phyloP scores from a whole-genome alignment of 1,139 yeast genomes.

The Scheffersomyces lignicola region DNA sequence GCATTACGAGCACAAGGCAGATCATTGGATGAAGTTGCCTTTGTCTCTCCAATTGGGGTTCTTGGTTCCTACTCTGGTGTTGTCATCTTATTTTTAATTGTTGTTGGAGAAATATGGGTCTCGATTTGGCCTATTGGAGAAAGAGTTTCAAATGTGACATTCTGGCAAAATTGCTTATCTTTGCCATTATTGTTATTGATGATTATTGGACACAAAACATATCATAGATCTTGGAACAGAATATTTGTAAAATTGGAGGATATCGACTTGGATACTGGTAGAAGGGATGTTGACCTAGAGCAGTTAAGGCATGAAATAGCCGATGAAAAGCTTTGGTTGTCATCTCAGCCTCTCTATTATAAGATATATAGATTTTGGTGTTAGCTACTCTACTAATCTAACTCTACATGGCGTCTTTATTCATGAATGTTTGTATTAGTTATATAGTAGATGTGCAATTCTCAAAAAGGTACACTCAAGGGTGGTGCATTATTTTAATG shows the following conservation, averaged over 20 bases:
- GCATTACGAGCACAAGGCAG: constrained; percentile 37
- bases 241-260: constrained; percentile 35
- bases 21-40: constrained; percentile 46
- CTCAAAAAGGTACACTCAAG: no score
- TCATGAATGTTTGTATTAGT: no score
- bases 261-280: constrained; percentile 52
- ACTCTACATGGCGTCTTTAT: no score
- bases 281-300: constrained; percentile 48
- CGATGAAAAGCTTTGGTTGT: constrained; percentile 35
- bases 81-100: constrained; percentile 37
- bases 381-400: no score
- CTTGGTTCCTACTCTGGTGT: constrained; percentile 49
- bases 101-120: constrained; percentile 50
- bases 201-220: constrained; percentile 32
- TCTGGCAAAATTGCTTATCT: constrained; percentile 50
- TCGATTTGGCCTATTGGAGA: constrained; percentile 45
- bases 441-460: no score
- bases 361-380: constrained; percentile 42
- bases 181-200: constrained; percentile 47
- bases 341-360: constrained; percentile 28
- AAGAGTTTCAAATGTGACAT: constrained; percentile 28
- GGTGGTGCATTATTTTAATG: constrained; percentile 23
- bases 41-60: constrained; percentile 48
- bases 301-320: constrained; percentile 46
- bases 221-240: constrained; percentile 24